Conservation (phyloP, 2,329 filamentous ascomycete species). For the Calonectria pseudoturangicola region DNA sequence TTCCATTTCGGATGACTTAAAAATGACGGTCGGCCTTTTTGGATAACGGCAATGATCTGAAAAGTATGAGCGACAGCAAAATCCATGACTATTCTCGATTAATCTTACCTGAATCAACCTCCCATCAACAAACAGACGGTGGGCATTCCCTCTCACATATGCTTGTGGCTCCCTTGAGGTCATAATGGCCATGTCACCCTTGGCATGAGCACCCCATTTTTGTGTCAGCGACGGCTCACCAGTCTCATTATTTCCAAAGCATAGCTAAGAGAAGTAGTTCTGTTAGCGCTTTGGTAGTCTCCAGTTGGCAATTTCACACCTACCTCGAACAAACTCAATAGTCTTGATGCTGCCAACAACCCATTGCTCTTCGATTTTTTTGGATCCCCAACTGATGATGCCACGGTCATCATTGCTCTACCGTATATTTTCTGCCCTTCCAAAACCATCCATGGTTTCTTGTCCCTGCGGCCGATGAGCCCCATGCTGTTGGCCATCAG, state of each 20-base stretch:
- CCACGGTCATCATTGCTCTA: background rate
- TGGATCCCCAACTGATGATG: background rate
- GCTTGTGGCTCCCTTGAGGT: background rate
- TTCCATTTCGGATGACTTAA: slow-evolving; percentile 24
- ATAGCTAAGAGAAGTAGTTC: background rate
- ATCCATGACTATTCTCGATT: too few species aligned
- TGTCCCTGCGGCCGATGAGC: slow-evolving; percentile 4
- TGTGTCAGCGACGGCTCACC: background rate
- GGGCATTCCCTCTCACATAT: slow-evolving; percentile 11
- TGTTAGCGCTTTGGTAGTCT: background rate
- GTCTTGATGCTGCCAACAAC: background rate
- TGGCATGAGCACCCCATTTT: slow-evolving; percentile 2
- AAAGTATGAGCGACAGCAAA: background rate
- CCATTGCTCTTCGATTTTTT: background rate
- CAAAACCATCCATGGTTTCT: slow-evolving; percentile 7
- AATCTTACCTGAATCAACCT: slow-evolving; percentile 12
- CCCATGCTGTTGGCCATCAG: slow-evolving; percentile 15
- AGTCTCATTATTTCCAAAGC: slow-evolving; percentile 2
- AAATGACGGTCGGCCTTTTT: slow-evolving; percentile 6
- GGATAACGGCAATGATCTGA: slow-evolving; percentile 8
- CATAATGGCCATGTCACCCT: slow-evolving; percentile 18
- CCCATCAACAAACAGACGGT: slow-evolving; percentile 22
- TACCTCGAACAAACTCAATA: slow-evolving; percentile 18
- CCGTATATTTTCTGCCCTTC: slow-evolving; percentile 9
- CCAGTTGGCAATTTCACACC: background rate